phyloP scores from a whole-genome alignment of 106 monocot species.

The Vanilla planifolia region DNA sequence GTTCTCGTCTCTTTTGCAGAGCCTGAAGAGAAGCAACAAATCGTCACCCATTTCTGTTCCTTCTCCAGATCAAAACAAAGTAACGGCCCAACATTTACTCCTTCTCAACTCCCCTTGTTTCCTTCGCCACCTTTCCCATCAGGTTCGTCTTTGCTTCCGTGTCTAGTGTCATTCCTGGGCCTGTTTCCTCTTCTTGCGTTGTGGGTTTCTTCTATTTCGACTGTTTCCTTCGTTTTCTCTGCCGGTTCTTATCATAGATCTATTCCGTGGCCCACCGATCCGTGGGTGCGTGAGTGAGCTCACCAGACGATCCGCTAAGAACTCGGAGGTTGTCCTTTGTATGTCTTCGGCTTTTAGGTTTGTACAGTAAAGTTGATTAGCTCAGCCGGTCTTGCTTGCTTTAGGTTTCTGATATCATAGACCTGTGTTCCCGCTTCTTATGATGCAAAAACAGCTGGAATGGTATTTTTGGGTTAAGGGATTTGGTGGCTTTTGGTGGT shows the following conservation, averaged over 20 bases:
- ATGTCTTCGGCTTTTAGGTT: not conserved
- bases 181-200: constrained; percentile 1
- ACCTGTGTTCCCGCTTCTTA: constrained; percentile 32
- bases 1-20: not conserved
- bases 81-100: constrained; percentile 17
- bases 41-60: not conserved
- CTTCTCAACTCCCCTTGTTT: not conserved
- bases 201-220: constrained; percentile 2
- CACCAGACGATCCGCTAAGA: not conserved
- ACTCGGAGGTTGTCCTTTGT: not conserved
- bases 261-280: not conserved
- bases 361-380: not conserved
- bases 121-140: not conserved
- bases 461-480: constrained; percentile 53
- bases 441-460: constrained; percentile 54
- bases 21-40: not conserved
- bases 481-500: constrained; percentile 32
- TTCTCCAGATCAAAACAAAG: constrained; percentile 28
- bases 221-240: not conserved
- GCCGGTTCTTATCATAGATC: not conserved
- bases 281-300: not conserved
- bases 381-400: not conserved
- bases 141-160: not conserved
- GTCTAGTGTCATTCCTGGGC: not conserved
- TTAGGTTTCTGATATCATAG: constrained; percentile 23